Evolutionary conservation across 2,329 filamentous ascomycete genomes (phyloP).

Genomic region (Trichoderma koningii): DNA sequence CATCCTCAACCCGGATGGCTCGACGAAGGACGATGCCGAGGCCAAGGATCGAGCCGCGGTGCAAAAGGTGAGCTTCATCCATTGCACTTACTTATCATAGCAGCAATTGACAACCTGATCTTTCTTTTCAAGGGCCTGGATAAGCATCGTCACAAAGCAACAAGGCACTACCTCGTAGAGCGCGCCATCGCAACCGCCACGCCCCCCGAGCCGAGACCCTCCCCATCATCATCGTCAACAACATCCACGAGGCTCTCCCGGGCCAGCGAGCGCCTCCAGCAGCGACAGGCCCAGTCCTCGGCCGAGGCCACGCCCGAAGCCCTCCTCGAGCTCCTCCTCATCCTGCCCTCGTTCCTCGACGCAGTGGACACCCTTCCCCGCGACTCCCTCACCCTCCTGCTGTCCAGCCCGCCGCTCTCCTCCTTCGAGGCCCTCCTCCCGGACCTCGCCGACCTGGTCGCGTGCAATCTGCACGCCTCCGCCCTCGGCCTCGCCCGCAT

Average conservation of each 20-base stretch:
- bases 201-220: conserved; percentile 34
- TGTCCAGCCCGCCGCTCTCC: conserved; percentile 54
- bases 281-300: conserved; percentile 26
- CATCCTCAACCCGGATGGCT: conserved; percentile 59
- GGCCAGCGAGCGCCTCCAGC: conserved; percentile 28
- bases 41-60: conserved; percentile 54
- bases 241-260: conserved; percentile 28
- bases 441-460: conserved; percentile 50
- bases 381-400: conserved; percentile 46
- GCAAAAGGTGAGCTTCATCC: conserved; percentile 47
- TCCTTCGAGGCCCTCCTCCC: conserved; percentile 53
- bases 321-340: conserved; percentile 56
- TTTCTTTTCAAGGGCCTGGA: conserved; percentile 50
- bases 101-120: not conserved
- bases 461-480: conserved; percentile 51
- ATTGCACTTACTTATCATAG: not conserved
- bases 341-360: conserved; percentile 54
- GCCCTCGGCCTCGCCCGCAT: conserved; percentile 54
- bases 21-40: conserved; percentile 55
- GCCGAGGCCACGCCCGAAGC: conserved; percentile 43
- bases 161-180: conserved; percentile 54
- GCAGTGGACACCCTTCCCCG: conserved; percentile 41
- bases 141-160: conserved; percentile 49
- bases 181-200: conserved; percentile 52
- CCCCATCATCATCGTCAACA: conserved; percentile 18